A percentile compares a stretch with the other conserved stretches of the same genome.
Evolutionary conservation across 2,329 filamentous ascomycete species (phyloP).

Genomic region (Neonectria magnoliae): DNA sequence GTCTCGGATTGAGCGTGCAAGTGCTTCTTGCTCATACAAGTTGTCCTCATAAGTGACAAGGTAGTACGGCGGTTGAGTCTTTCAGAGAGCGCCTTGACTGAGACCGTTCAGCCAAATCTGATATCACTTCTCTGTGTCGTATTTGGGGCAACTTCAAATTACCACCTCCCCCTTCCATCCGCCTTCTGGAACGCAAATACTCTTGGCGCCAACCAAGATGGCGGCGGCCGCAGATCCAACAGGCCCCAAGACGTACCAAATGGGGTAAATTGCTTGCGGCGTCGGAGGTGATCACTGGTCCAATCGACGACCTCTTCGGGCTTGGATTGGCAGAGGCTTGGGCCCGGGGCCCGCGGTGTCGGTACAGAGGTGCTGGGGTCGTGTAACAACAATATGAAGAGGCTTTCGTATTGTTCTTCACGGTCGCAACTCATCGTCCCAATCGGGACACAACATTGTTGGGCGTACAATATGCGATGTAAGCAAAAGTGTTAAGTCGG

Average conservation of each 20-base stretch:
- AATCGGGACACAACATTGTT: constrained; percentile 21
- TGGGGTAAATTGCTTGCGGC: constrained; percentile 5
- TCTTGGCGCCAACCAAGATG: neutral
- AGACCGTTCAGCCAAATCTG: neutral
- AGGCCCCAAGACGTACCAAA: neutral
- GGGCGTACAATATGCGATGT: neutral
- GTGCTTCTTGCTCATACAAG: neutral
- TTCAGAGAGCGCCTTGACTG: neutral
- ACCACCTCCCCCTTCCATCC: neutral
- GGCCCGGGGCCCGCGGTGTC: constrained; percentile 1
- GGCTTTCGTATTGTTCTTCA: constrained; percentile 41
- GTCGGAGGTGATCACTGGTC: neutral
- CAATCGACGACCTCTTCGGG: neutral
- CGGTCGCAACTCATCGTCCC: constrained; percentile 15
- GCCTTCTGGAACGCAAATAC: constrained; percentile 7
- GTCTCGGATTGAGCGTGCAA: neutral
- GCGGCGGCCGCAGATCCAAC: constrained; percentile 15
- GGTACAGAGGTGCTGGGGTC: constrained; percentile 18
- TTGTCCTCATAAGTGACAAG: neutral
- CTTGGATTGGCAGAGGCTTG: neutral
- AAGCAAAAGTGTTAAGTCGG: constrained; percentile 4
- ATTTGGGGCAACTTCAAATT: neutral
- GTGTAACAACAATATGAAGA: constrained; percentile 39
- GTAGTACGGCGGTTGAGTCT: neutral
- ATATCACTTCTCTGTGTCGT: neutral